phyloP scores from a whole-genome alignment of 129 eudicot species.

The Artemisia tridentata region DNA sequence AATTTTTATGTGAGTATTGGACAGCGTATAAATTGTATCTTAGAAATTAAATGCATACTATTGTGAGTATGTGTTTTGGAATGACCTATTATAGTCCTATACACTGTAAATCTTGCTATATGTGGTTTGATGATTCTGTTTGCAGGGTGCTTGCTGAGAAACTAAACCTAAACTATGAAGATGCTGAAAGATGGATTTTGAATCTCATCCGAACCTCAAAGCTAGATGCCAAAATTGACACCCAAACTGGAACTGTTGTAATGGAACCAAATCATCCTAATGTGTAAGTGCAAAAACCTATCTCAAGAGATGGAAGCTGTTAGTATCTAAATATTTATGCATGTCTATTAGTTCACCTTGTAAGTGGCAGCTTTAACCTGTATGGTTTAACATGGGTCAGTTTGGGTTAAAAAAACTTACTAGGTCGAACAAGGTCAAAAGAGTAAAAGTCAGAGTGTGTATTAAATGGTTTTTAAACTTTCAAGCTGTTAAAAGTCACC shows the following conservation, averaged over 20 bases:
- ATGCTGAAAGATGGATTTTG: conserved; percentile 97
- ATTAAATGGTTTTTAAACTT: too few relatives aligned
- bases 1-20: not conserved
- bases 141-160: conserved; percentile 95
- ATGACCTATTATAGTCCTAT: too few relatives aligned
- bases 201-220: conserved; percentile 88
- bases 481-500: too few relatives aligned
- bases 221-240: conserved; percentile 90
- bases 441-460: too few relatives aligned
- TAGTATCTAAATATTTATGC: not conserved
- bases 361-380: too few relatives aligned
- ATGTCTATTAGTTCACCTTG: not conserved
- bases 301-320: not conserved
- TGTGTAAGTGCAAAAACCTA: conserved; percentile 55
- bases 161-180: conserved; percentile 78
- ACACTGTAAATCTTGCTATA: not conserved
- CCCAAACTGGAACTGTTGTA: conserved; percentile 72
- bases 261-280: conserved; percentile 91
- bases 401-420: too few relatives aligned
- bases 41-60: not conserved
- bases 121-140: not conserved
- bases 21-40: not conserved
- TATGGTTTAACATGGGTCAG: too few relatives aligned
- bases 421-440: too few relatives aligned
- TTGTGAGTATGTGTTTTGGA: not conserved